Conservation (phyloP, 352 stramenopile genomes). For the Phytophthora citricola region DNA sequence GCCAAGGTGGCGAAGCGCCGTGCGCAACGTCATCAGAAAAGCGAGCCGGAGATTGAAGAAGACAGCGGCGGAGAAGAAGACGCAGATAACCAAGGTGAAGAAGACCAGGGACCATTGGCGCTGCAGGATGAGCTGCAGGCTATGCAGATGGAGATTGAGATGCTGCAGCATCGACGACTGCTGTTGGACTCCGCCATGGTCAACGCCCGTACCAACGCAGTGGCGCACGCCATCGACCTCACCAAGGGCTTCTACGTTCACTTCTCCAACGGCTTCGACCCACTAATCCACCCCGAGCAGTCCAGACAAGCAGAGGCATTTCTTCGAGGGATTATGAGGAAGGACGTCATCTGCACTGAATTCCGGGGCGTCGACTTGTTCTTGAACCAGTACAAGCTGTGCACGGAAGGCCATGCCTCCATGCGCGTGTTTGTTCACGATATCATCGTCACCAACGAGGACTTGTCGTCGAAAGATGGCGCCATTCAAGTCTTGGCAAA, state of each 20-base stretch:
- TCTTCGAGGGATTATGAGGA: constrained; percentile 47
- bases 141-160: constrained; percentile 44
- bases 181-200: constrained; percentile 46
- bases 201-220: constrained; percentile 38
- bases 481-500: constrained; percentile 51
- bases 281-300: constrained; percentile 18
- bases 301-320: constrained; percentile 38
- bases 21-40: neutral
- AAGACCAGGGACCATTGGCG: neutral
- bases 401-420: constrained; percentile 38
- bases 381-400: constrained; percentile 51
- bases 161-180: constrained; percentile 42
- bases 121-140: constrained; percentile 33
- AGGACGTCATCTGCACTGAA: constrained; percentile 58
- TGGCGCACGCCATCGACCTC: constrained; percentile 41
- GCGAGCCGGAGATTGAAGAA: constrained; percentile 4
- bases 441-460: constrained; percentile 33
- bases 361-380: constrained; percentile 64
- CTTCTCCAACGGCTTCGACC: constrained; percentile 52
- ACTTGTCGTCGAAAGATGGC: constrained; percentile 23
- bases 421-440: constrained; percentile 39
- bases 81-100: constrained; percentile 12
- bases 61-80: constrained; percentile 5
- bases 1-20: neutral
- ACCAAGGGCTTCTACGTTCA: constrained; percentile 51